phyloP scores from a whole-genome alignment of 2,329 filamentous ascomycete species.

The Lizonia empirigonia region DNA sequence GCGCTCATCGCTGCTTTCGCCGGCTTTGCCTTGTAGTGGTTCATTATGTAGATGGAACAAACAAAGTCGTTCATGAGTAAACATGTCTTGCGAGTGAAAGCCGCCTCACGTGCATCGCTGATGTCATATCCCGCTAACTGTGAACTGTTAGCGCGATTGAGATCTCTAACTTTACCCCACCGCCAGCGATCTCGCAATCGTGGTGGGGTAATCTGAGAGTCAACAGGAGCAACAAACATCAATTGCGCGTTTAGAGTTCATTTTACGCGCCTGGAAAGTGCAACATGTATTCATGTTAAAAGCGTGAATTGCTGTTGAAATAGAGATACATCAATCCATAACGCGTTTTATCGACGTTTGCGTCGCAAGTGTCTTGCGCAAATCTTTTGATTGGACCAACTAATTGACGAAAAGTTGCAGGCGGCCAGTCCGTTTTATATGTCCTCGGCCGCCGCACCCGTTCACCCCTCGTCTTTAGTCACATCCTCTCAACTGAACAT shows the following conservation, averaged over 20 bases:
- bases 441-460: constrained; percentile 24
- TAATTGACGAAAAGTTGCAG: constrained; percentile 22
- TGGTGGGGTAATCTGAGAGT: constrained; percentile 12
- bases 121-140: constrained; percentile 10
- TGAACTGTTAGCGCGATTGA: neutral
- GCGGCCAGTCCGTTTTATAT: constrained; percentile 28
- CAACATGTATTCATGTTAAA: neutral
- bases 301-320: constrained; percentile 5
- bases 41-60: neutral
- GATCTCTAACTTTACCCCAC: too few relatives aligned
- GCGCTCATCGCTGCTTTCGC: constrained; percentile 26
- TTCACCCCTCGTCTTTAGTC: constrained; percentile 6
- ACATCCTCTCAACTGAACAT: constrained; percentile 26
- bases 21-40: constrained; percentile 29
- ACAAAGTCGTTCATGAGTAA: neutral
- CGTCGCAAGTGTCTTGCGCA: constrained; percentile 21
- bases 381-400: constrained; percentile 32
- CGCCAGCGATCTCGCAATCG: neutral
- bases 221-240: constrained; percentile 5
- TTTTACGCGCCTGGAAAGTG: neutral
- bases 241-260: constrained; percentile 4
- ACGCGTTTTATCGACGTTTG: constrained; percentile 9
- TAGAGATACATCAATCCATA: constrained; percentile 14
- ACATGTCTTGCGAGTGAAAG: neutral
- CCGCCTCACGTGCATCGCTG: constrained; percentile 5